These are phyloP conservation scores for Termitomyces sp. DNA, from an alignment of 768 basidiomycete genomes.

Conservation along the genomic window DNA sequence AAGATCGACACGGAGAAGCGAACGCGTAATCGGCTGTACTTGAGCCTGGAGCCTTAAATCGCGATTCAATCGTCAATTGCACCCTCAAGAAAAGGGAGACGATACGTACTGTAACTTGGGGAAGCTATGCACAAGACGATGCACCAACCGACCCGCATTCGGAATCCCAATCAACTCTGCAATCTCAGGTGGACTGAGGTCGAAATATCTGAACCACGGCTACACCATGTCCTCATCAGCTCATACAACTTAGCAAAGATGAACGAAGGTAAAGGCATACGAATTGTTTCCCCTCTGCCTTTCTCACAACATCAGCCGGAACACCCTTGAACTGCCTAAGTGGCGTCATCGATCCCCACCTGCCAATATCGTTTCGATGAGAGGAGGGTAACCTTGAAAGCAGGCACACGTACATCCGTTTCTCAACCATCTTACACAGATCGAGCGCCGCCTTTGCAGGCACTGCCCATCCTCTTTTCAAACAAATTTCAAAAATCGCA, in stretches of 20 bases:
- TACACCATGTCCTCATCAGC: not conserved
- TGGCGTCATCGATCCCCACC: conserved; percentile 98
- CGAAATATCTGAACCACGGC: conserved; percentile 78
- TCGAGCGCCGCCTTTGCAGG: conserved; percentile 89
- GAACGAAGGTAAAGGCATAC: conserved; percentile 33
- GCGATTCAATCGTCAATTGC: not conserved
- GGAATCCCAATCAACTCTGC: conserved; percentile 93
- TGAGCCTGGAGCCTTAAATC: conserved; percentile 76
- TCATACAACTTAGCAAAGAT: not conserved
- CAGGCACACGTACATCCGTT: conserved; percentile 55
- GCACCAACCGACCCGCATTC: conserved; percentile 88
- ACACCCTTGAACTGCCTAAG: conserved; percentile 93
- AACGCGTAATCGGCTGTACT: conserved; percentile 94
- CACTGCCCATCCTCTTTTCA: conserved; percentile 97
- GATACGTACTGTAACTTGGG: conserved; percentile 79
- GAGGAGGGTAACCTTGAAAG: not conserved
- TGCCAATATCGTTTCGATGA: conserved; percentile 18
- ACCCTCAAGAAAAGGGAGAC: not conserved
- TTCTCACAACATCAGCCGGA: conserved; percentile 76
- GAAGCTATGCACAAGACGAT: conserved; percentile 92
- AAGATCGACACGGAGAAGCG: conserved; percentile 86
- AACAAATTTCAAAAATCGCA: conserved; percentile 95
- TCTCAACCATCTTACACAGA: conserved; percentile 94
- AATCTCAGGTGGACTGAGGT: conserved; percentile 85
- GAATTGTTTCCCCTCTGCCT: conserved; percentile 97